Conservation (phyloP, 352 stramenopile genomes). For the Aphanomyces astaci region DNA sequence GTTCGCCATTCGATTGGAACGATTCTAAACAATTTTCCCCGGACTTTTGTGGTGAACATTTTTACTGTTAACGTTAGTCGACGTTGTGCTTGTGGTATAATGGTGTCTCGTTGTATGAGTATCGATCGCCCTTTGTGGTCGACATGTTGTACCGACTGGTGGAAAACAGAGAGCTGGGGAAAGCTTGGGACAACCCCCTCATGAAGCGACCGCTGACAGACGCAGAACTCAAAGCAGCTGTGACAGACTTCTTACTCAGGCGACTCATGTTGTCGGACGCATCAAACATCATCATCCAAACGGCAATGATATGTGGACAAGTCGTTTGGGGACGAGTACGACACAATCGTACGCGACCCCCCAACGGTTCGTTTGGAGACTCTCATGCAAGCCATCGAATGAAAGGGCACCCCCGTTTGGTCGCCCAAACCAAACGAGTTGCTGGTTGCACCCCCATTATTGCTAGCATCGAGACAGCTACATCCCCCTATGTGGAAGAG, state of each 20-base stretch:
- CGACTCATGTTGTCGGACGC: not conserved
- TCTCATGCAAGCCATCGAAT: not conserved
- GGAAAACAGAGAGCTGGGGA: not conserved
- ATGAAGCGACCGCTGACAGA: not conserved
- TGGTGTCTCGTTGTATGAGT: not conserved
- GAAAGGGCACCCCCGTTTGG: not conserved
- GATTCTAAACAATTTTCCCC: no score
- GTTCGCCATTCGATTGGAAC: not conserved
- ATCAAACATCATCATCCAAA: not conserved
- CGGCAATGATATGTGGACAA: not conserved
- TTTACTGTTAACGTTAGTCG: not conserved
- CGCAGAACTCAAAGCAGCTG: not conserved
- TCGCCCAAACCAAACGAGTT: not conserved
- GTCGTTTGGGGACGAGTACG: slow-evolving; percentile 8
- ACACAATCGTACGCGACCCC: not conserved
- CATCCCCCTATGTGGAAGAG: no score
- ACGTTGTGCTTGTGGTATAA: not conserved
- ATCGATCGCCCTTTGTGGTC: not conserved
- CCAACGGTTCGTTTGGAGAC: not conserved
- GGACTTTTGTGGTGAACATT: no score
- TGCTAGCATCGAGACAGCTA: no score
- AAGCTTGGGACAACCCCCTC: not conserved
- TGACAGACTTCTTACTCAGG: not conserved
- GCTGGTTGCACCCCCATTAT: no score
- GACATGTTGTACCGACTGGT: not conserved